phyloP scores from a whole-genome alignment of 768 basidiomycete species.

The Russula sp. region DNA sequence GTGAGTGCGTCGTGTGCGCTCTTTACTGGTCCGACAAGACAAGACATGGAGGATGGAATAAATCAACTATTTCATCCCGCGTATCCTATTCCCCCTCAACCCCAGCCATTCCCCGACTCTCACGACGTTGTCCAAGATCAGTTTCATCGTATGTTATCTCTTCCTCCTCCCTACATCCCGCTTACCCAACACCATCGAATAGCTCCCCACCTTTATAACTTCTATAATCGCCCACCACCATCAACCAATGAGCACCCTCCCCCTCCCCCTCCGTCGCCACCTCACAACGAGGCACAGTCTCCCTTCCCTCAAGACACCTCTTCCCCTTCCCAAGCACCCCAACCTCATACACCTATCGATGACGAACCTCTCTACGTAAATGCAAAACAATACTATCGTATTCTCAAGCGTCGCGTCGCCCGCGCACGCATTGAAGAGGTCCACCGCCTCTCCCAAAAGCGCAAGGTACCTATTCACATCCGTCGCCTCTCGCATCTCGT shows the following conservation, averaged over 20 bases:
- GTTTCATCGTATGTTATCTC: constrained; percentile 17
- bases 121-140: constrained; percentile 19
- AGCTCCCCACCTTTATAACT: constrained; percentile 21
- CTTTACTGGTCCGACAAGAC: too few species aligned
- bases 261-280: constrained; percentile 20
- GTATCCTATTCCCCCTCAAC: constrained; percentile 42
- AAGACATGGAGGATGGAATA: constrained; percentile 41
- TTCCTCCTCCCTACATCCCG: constrained; percentile 1
- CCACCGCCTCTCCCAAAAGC: constrained; percentile 83
- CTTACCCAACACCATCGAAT: constrained; percentile 15
- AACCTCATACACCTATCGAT: constrained; percentile 52
- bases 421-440: constrained; percentile 90
- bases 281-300: constrained; percentile 13
- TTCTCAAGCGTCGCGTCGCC: constrained; percentile 90
- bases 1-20: too few species aligned
- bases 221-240: constrained; percentile 29
- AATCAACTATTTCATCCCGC: constrained; percentile 57
- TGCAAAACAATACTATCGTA: constrained; percentile 98
- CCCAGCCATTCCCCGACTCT: constrained; percentile 33
- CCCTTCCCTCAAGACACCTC: constrained; percentile 12
- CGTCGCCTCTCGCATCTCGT: not conserved
- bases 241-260: constrained; percentile 27
- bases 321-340: constrained; percentile 29
- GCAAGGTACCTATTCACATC: constrained; percentile 56
- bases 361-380: constrained; percentile 99